Evolutionary conservation across 148 eudicot species (phyloP).

Genomic region (Dysphania ambrosioides): DNA sequence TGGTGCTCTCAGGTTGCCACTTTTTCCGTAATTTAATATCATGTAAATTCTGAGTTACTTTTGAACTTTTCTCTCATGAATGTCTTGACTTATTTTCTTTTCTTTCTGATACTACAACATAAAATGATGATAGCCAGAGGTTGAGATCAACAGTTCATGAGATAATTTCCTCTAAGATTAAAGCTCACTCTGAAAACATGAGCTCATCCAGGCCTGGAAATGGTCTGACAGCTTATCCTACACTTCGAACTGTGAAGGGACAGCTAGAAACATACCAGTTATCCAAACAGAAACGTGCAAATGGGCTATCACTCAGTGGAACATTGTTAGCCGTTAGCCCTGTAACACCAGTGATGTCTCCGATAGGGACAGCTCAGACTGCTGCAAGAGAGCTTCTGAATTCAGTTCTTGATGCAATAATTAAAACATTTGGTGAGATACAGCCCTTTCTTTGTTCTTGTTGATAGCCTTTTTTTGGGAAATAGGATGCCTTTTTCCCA

Average conservation of each 20-base stretch:
- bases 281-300: conserved; percentile 67
- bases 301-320: conserved; percentile 63
- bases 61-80: conserved; percentile 2
- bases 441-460: conserved; percentile 12
- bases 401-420: conserved; percentile 72
- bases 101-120: conserved; percentile 7
- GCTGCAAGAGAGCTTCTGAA: conserved; percentile 82
- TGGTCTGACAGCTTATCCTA: conserved; percentile 51
- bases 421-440: conserved; percentile 80
- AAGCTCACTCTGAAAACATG: conserved; percentile 61
- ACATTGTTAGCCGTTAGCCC: conserved; percentile 84
- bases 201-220: conserved; percentile 54
- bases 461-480: not conserved
- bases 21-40: not conserved
- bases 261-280: conserved; percentile 66
- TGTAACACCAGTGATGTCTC: conserved; percentile 92
- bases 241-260: conserved; percentile 73
- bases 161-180: conserved; percentile 72
- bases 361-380: conserved; percentile 87
- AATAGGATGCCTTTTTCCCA: not conserved
- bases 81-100: conserved; percentile 13
- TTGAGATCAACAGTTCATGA: conserved; percentile 90
- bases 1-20: not conserved
- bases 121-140: conserved; percentile 71
- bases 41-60: not conserved